Percentiles rank a stretch among this genome's conserved stretches.
Evolutionary conservation across 1,284 basidiomycete genomes (phyloP).

Genomic region (Volvariella surrecta): DNA sequence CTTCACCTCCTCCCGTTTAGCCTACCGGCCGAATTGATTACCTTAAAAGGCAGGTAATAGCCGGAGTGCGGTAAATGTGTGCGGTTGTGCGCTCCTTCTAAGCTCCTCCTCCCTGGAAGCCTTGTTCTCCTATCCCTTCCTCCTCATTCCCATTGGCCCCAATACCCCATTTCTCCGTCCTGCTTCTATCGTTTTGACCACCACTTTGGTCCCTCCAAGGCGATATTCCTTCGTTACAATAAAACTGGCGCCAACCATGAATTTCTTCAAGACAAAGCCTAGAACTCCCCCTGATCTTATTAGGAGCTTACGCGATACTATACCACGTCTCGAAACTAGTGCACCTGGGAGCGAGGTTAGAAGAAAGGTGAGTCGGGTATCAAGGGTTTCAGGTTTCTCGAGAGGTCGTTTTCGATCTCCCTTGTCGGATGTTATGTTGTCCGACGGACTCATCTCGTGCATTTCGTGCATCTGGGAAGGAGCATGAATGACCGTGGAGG

Average conservation of each 20-base stretch:
- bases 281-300: constrained; percentile 83
- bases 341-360: constrained; percentile 69
- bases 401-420: not conserved
- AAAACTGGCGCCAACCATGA: constrained; percentile 43
- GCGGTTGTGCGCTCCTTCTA: not conserved
- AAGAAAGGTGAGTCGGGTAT: constrained; percentile 50
- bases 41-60: no score
- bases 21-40: no score
- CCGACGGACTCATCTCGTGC: not conserved
- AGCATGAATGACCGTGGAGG: no score
- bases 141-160: no score
- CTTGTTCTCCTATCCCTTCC: no score
- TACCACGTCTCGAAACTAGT: constrained; percentile 67
- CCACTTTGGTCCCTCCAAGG: no score
- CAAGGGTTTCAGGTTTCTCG: constrained; percentile 3
- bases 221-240: not conserved
- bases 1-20: no score
- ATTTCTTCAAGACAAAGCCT: constrained; percentile 91
- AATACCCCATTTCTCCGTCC: not conserved
- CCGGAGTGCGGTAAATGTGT: not conserved
- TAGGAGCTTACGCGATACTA: constrained; percentile 68
- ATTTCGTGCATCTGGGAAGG: not conserved
- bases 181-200: not conserved
- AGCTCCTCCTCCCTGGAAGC: not conserved
- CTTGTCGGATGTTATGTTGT: no score